Evolutionary conservation across 768 basidiomycete species (phyloP), one percentile per base, ranked within the genome.

Genomic region (Gyrodon lividus): DNA sequence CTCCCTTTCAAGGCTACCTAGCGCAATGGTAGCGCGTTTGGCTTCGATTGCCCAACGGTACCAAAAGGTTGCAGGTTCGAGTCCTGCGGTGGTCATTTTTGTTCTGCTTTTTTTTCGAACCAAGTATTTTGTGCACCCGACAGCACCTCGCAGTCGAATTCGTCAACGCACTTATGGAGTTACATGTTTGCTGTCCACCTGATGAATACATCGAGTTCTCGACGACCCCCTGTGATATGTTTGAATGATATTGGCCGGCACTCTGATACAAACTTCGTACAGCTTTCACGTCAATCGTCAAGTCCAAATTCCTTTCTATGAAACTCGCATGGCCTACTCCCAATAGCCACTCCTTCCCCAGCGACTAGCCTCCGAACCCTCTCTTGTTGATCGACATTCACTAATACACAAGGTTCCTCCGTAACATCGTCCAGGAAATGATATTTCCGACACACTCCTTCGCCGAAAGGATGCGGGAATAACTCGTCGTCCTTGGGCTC

Each of bases 11-110:
- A 70, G 84, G 82, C 80, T 84, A 81, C 85, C 84, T 89, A 74
- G 87, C 87, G 85, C 87, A 89, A 89, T 89, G 87, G 87, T 88
- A 89, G 87, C 87, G 87, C 87, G 86, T 89, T 87, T 89, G 87
- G 87, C 87, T 89, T 89, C 87, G 86, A 87, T 79, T 61, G 83
- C 82, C 75, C 58, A 71, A 73, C 71, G 82, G 74, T 56, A 90
- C 87, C 88, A 89, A 88, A 86, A 89, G 89, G 88, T 85, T 90
- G 88, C 87, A 90, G 88, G 89, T 90, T 90, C 88, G 87, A 90
- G 86, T 87, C 88, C 88, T 89, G 88, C 86, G 84, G 86, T 86
- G 84, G 82, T 88, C 87, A 87, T 65, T 55, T 45, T 31, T 48
- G 69, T 66, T 63, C 23, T 42, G 24, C 43, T n/a, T 44, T 30